These are phyloP conservation scores for Penicillium sp. DNA, from an alignment of 2,329 filamentous ascomycete genomes.

Conservation along the genomic window DNA sequence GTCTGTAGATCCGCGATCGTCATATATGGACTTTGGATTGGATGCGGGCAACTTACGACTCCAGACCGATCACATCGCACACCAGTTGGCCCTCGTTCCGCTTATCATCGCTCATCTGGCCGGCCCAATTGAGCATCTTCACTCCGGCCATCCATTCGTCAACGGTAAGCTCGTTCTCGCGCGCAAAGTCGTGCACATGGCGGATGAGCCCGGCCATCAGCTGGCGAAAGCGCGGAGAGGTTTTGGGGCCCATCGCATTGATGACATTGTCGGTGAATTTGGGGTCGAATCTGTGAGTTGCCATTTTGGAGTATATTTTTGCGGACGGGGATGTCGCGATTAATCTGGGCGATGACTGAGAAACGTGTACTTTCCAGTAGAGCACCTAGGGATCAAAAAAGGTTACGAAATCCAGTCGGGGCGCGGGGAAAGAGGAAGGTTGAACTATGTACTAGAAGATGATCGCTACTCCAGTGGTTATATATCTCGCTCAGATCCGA, in stretches of 20 bases:
- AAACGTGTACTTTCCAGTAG: too few relatives aligned
- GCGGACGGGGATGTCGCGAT: not conserved
- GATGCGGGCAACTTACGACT: constrained; percentile 47
- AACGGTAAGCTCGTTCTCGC: constrained; percentile 60
- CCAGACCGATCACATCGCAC: constrained; percentile 61
- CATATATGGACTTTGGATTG: not conserved
- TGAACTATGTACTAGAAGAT: not conserved
- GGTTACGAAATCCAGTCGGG: too few relatives aligned
- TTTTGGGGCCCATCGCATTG: constrained; percentile 72
- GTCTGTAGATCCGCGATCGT: not conserved
- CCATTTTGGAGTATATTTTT: constrained; percentile 22
- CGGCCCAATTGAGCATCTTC: constrained; percentile 62
- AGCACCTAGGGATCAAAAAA: too few relatives aligned
- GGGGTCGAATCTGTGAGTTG: constrained; percentile 46
- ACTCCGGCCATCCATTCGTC: constrained; percentile 62
- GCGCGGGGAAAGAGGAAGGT: not conserved
- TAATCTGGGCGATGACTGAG: too few relatives aligned
- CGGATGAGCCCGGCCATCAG: constrained; percentile 58
- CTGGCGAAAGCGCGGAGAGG: constrained; percentile 65
- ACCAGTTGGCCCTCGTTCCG: constrained; percentile 66
- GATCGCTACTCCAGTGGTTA: constrained; percentile 3
- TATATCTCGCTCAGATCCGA: constrained; percentile 20
- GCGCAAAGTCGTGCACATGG: constrained; percentile 62
- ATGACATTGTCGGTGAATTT: constrained; percentile 70
- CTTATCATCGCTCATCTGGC: constrained; percentile 63